Percentiles rank a stretch among this genome's conserved stretches.
These are phyloP conservation scores for Tricharina praecox DNA, from an alignment of 495 filamentous ascomycete genomes.

Conservation along the genomic window DNA sequence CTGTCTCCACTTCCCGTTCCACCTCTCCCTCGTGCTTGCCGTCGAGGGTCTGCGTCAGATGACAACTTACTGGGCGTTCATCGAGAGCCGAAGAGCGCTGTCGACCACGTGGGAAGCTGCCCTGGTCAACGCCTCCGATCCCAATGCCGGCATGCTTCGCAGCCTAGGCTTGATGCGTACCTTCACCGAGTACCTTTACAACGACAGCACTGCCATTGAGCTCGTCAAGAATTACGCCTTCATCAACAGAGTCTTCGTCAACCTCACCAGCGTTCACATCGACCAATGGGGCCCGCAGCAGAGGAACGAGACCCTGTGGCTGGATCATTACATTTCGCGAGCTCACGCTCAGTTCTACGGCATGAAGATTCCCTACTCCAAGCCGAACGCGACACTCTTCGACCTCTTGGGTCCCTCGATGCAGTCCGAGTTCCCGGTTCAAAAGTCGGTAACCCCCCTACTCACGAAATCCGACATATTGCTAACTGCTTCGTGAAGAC, in stretches of 20 bases:
- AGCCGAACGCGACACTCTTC: too few relatives aligned
- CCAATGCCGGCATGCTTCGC: not conserved
- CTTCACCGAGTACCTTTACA: not conserved
- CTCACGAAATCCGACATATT: not conserved
- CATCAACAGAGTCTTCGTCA: not conserved
- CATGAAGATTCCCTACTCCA: not conserved
- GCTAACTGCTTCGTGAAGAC: too few relatives aligned
- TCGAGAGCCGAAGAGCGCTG: not conserved
- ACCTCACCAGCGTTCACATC: not conserved
- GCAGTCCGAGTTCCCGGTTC: too few relatives aligned
- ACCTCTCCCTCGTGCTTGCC: constrained; percentile 45
- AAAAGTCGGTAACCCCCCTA: not conserved
- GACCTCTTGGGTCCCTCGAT: too few relatives aligned
- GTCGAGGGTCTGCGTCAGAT: constrained; percentile 40
- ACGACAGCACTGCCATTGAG: not conserved
- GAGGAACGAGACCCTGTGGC: not conserved
- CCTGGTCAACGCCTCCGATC: not conserved
- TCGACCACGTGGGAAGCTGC: not conserved
- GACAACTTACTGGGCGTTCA: constrained; percentile 28
- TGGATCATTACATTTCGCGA: not conserved
- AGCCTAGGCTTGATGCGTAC: not conserved
- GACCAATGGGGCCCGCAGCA: not conserved
- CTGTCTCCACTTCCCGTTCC: constrained; percentile 52
- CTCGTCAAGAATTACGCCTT: not conserved
- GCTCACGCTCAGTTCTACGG: not conserved